Percentiles rank a stretch among this genome's conserved stretches.
phyloP scores from a whole-genome alignment of 192 early-diverging fungal species.

The Phycomyces nitens region DNA sequence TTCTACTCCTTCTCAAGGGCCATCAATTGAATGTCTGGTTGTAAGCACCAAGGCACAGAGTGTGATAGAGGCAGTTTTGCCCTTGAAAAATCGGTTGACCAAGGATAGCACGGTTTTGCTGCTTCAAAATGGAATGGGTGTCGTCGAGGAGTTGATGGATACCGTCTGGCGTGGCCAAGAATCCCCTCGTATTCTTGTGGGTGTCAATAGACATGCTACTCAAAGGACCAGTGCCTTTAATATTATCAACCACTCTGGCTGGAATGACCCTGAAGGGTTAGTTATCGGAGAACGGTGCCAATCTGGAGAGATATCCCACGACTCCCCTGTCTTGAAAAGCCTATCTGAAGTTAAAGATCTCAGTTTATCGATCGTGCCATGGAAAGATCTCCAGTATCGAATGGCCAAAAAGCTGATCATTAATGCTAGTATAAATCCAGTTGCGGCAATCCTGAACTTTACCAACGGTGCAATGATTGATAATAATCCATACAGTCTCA shows the following conservation, averaged over 20 bases:
- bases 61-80: slow-evolving; percentile 41
- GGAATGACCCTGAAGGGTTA: slow-evolving; percentile 8
- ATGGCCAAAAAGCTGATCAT: slow-evolving; percentile 58
- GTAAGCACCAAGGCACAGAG: slow-evolving; percentile 65
- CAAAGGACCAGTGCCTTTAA: slow-evolving; percentile 23
- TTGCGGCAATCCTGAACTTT: slow-evolving; percentile 52
- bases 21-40: slow-evolving; percentile 45
- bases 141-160: slow-evolving; percentile 47
- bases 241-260: slow-evolving; percentile 23
- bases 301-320: background rate
- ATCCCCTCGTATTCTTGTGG: slow-evolving; percentile 12
- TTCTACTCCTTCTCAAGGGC: background rate
- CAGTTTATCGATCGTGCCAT: slow-evolving; percentile 25
- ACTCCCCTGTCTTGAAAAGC: background rate
- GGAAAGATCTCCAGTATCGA: slow-evolving; percentile 41
- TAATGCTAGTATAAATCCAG: slow-evolving; percentile 65
- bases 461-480: slow-evolving; percentile 50
- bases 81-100: slow-evolving; percentile 39
- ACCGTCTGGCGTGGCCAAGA: background rate
- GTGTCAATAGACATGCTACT: slow-evolving; percentile 28
- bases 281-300: background rate
- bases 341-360: slow-evolving; percentile 25
- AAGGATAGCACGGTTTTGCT: slow-evolving; percentile 46
- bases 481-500: slow-evolving; percentile 1
- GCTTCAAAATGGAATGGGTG: slow-evolving; percentile 64